Conservation (phyloP, 2,329 filamentous ascomycete genomes). For the Teratosphaeria gauchensis region DNA sequence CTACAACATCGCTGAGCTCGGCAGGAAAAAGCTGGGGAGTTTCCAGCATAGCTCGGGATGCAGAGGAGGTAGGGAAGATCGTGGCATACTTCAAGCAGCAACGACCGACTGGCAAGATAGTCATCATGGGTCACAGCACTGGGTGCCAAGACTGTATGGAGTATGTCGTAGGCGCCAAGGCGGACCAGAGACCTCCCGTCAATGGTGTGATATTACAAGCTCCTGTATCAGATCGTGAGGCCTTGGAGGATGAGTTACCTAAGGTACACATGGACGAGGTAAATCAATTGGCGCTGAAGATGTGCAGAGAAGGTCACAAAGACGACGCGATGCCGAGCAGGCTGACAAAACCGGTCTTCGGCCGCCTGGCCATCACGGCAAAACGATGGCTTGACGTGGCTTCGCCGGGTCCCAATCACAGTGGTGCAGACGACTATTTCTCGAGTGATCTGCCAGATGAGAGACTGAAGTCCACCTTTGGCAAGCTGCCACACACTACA, state of each 20-base stretch:
- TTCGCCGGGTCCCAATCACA: constrained; percentile 43
- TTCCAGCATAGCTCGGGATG: constrained; percentile 43
- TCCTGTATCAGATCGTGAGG: constrained; percentile 68
- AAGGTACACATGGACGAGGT: constrained; percentile 33
- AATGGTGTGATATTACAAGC: constrained; percentile 74
- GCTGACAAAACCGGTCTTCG: constrained; percentile 22
- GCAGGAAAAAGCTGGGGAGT: constrained; percentile 48
- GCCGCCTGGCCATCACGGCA: constrained; percentile 41
- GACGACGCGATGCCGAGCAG: constrained; percentile 44
- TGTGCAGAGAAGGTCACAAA: constrained; percentile 46
- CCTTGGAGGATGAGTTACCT: constrained; percentile 39
- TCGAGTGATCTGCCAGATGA: constrained; percentile 62
- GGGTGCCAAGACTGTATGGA: constrained; percentile 61
- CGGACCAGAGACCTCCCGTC: constrained; percentile 41
- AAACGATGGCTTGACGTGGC: constrained; percentile 50
- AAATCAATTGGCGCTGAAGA: constrained; percentile 39
- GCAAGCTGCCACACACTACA: constrained; percentile 40
- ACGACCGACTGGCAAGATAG: constrained; percentile 42
- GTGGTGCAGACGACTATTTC: constrained; percentile 78
- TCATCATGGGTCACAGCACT: constrained; percentile 60
- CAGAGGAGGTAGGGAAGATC: constrained; percentile 43
- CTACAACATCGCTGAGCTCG: constrained; percentile 32
- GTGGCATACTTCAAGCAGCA: constrained; percentile 40
- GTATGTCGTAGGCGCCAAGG: constrained; percentile 38
- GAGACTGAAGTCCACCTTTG: constrained; percentile 55